Percentiles rank a stretch among this genome's conserved stretches.
These are phyloP conservation scores for Pezicula carpinea DNA, from an alignment of 2,329 filamentous ascomycete species.

Conservation along the genomic window DNA sequence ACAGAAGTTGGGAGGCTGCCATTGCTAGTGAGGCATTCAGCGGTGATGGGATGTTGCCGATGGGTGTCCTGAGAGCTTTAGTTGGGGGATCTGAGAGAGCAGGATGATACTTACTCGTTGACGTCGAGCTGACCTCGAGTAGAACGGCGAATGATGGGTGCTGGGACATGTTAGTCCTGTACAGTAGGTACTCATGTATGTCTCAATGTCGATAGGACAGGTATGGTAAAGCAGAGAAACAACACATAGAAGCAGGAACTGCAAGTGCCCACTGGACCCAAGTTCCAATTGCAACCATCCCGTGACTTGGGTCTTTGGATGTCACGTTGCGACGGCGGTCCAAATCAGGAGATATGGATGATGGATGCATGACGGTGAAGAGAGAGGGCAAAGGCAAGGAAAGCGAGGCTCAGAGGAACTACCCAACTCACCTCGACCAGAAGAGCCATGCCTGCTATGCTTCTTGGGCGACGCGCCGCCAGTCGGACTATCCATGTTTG, in stretches of 20 bases:
- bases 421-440: conserved; percentile 18
- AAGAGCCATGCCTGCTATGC: conserved; percentile 19
- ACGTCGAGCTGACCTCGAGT: conserved; percentile 76
- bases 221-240: not conserved
- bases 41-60: conserved; percentile 6
- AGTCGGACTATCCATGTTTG: not conserved
- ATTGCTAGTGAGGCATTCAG: conserved; percentile 3
- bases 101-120: conserved; percentile 57
- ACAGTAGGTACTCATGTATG: not conserved
- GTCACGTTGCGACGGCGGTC: no score
- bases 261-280: no score
- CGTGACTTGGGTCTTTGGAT: no score
- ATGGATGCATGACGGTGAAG: no score
- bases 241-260: no score
- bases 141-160: conserved; percentile 50
- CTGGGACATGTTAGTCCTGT: not conserved
- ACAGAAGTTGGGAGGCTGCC: conserved; percentile 13
- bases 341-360: no score
- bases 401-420: not conserved
- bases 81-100: conserved; percentile 5
- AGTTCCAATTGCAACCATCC: no score
- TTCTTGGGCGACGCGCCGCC: conserved; percentile 13
- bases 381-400: no score
- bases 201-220: conserved; percentile 1
- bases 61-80: conserved; percentile 12